Base-by-base conservation (phyloP, 2,329 filamentous ascomycete genomes). In the Botrytis pseudocinerea region DNA sequence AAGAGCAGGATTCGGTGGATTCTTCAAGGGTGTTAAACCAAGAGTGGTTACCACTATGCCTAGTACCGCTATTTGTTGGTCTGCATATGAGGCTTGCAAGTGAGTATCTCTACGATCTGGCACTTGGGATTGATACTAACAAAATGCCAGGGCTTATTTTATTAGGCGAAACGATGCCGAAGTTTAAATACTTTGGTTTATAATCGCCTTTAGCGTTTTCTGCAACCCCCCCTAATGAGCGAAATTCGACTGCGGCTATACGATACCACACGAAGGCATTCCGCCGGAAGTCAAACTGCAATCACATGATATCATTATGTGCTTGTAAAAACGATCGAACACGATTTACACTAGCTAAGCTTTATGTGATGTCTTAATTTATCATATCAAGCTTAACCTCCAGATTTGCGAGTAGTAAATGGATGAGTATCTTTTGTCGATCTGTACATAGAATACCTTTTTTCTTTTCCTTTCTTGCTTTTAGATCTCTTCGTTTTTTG, bases 11-110 rank as follows among this genome's bases (percentile, higher is more conserved):
- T 87, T 92, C 79, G 86, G 85, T 73, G 96, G 96, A 5, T 99
- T 98, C 84, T 95, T 98, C 85, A 95, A 97, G 81, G 96, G 96
- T 61, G 89, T 98, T 81, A 91, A 93, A 78, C 96, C 96, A 64
- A 88, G 96, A 80, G 92, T 99, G 65, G 91, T 99, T 75, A 98
- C 95, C 18, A 97, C 96, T 1, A 98, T 98, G 92, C 96, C 96
- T 32, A 98, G 95, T 84, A 99, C 96, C 48, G 96, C 96, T n/a
- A 99, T 99, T 80, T 99, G 96, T 87, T 99, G 96, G 96, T 96
- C 89, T 57, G 89, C 89, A 44, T 91, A 91, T 78, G 89, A 91
- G 79, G 89, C 89, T 76, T 91, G 88, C 78, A 91, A 91, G 89
- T 91, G 83, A 79, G 88, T 84, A 35, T 68, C 46, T n/a, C 35